Conservation (phyloP, 2,329 filamentous ascomycete species). For the Pseudogymnoascus sp. region DNA sequence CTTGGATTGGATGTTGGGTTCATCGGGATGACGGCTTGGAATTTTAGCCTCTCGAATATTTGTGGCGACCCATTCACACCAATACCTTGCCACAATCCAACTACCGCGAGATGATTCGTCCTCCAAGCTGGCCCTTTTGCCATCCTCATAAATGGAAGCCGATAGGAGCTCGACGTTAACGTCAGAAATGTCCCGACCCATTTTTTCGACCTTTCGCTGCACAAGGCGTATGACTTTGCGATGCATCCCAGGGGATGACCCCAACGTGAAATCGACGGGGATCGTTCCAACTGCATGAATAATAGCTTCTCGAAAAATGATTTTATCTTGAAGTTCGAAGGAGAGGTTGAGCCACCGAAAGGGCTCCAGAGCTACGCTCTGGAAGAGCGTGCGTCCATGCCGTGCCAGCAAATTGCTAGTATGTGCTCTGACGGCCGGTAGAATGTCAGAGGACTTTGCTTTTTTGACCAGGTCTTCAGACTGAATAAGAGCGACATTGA, state of each 20-base stretch:
- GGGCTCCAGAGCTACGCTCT: constrained; percentile 17
- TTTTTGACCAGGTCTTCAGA: constrained; percentile 12
- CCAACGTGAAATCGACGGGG: neutral
- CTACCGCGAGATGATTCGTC: neutral
- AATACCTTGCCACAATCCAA: constrained; percentile 19
- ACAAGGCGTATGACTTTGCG: neutral
- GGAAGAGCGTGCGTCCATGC: constrained; percentile 16
- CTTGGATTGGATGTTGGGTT: neutral
- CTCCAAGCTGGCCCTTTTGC: neutral
- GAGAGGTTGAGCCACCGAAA: constrained; percentile 20
- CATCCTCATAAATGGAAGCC: neutral
- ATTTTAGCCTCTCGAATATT: neutral
- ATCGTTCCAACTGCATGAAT: constrained; percentile 22
- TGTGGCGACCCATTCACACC: constrained; percentile 23
- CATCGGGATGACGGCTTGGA: neutral
- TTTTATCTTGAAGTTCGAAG: constrained; percentile 13
- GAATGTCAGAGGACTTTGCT: constrained; percentile 12
- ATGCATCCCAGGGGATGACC: neutral
- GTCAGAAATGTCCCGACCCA: neutral
- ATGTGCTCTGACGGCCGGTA: constrained; percentile 12
- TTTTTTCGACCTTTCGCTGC: neutral
- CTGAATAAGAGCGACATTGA: constrained; percentile 16
- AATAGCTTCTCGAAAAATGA: constrained; percentile 22
- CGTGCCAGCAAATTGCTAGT: constrained; percentile 14
- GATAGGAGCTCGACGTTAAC: neutral